phyloP scores from a whole-genome alignment of 805 yeast genomes.

The Scheffersomyces stipitis region DNA sequence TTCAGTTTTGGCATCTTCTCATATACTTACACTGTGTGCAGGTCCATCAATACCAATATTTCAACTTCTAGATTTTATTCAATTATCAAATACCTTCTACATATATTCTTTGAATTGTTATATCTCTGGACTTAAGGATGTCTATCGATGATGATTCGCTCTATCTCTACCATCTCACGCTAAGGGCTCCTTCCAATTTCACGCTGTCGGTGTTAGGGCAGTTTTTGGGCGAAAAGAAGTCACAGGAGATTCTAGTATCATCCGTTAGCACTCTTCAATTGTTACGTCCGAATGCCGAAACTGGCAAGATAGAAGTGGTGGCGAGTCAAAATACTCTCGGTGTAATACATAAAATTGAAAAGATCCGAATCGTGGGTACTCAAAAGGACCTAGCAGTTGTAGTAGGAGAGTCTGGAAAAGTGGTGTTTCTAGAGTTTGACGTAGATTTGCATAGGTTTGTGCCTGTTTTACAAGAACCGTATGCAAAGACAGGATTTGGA shows the following conservation, averaged over 20 bases:
- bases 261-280: slow-evolving; percentile 55
- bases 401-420: slow-evolving; percentile 78
- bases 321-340: slow-evolving; percentile 54
- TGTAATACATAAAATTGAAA: slow-evolving; percentile 51
- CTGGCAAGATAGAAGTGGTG: slow-evolving; percentile 53
- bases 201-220: slow-evolving; percentile 63
- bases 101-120: no score
- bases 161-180: slow-evolving; percentile 67
- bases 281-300: slow-evolving; percentile 49
- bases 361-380: slow-evolving; percentile 54
- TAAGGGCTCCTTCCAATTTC: slow-evolving; percentile 58
- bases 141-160: slow-evolving; percentile 29
- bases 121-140: not conserved
- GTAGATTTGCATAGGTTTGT: slow-evolving; percentile 39
- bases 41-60: no score
- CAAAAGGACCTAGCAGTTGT: slow-evolving; percentile 59
- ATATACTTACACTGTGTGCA: no score
- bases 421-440: slow-evolving; percentile 53
- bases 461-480: slow-evolving; percentile 61
- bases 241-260: slow-evolving; percentile 64
- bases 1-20: no score
- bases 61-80: no score
- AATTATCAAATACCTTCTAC: no score
- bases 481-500: slow-evolving; percentile 71
- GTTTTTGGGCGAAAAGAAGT: slow-evolving; percentile 52